phyloP scores from a whole-genome alignment of 148 eudicot genomes.

The Chenopodium suecicum region DNA sequence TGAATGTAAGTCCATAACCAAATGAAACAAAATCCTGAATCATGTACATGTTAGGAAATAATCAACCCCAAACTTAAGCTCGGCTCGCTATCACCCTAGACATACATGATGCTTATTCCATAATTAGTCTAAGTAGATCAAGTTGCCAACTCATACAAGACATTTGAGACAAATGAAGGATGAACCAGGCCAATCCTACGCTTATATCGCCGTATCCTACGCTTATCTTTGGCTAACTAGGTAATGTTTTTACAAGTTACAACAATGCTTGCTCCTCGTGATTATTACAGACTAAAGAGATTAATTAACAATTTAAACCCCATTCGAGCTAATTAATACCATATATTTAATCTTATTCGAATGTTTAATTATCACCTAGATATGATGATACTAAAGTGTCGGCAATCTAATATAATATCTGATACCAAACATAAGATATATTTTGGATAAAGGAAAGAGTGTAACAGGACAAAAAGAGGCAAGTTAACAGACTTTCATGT shows the following conservation, averaged over 20 bases:
- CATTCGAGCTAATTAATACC: background rate
- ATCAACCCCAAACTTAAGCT: background rate
- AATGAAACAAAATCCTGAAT: too few relatives aligned
- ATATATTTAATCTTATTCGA: background rate
- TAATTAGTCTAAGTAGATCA: background rate
- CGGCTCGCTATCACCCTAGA: background rate
- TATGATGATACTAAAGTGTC: background rate
- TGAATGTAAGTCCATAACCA: too few relatives aligned
- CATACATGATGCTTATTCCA: background rate
- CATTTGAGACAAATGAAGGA: background rate
- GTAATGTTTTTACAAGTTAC: conserved; percentile 19
- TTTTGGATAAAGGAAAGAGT: background rate
- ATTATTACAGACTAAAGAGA: background rate
- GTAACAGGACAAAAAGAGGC: background rate
- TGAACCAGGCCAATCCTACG: background rate
- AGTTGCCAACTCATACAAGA: background rate
- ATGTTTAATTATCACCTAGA: background rate
- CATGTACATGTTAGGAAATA: background rate
- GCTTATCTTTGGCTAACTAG: background rate
- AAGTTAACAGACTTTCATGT: background rate
- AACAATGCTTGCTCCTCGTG: conserved; percentile 6
- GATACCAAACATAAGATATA: background rate
- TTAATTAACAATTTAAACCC: background rate
- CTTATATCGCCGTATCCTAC: background rate
- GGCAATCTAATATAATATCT: background rate